Conservation (phyloP, 1,139 yeast genomes). For the Yamadazyma atlantica region DNA sequence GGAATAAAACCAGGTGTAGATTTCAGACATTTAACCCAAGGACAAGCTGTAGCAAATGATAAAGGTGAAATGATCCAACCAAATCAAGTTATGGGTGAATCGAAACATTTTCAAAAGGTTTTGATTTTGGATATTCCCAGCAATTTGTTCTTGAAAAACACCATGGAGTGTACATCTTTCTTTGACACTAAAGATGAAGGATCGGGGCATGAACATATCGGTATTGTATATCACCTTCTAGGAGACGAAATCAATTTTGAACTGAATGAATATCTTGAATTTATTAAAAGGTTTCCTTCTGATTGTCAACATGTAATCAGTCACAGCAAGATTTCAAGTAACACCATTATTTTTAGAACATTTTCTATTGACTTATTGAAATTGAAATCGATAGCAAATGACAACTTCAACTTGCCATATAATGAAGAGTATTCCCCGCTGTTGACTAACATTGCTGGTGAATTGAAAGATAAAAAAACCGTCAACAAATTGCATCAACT, state of each 20-base stretch:
- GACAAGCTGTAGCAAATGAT: constrained; percentile 53
- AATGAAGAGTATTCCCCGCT: constrained; percentile 15
- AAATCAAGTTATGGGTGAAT: constrained; percentile 68
- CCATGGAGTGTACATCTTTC: constrained; percentile 34
- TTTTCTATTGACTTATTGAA: constrained; percentile 55
- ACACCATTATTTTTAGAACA: constrained; percentile 58
- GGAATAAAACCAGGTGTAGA: constrained; percentile 69
- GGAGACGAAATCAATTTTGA: constrained; percentile 61
- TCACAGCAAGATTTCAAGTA: constrained; percentile 62
- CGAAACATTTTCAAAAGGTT: constrained; percentile 57
- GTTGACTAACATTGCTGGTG: constrained; percentile 17
- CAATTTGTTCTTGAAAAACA: constrained; percentile 45
- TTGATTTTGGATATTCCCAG: constrained; percentile 77
- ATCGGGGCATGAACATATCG: constrained; percentile 38
- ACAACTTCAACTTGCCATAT: constrained; percentile 53
- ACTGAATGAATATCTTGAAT: constrained; percentile 40
- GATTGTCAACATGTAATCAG: constrained; percentile 64
- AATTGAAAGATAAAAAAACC: background rate
- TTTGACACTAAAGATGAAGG: constrained; percentile 21
- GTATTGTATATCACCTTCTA: constrained; percentile 71
- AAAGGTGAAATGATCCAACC: constrained; percentile 64
- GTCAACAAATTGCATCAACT: constrained; percentile 28
- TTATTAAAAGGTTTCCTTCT: constrained; percentile 50
- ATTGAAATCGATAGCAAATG: constrained; percentile 54
- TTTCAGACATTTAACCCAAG: constrained; percentile 60